Base-by-base conservation (phyloP, 2,329 filamentous ascomycete species). In the Alternaria ethzedia region DNA sequence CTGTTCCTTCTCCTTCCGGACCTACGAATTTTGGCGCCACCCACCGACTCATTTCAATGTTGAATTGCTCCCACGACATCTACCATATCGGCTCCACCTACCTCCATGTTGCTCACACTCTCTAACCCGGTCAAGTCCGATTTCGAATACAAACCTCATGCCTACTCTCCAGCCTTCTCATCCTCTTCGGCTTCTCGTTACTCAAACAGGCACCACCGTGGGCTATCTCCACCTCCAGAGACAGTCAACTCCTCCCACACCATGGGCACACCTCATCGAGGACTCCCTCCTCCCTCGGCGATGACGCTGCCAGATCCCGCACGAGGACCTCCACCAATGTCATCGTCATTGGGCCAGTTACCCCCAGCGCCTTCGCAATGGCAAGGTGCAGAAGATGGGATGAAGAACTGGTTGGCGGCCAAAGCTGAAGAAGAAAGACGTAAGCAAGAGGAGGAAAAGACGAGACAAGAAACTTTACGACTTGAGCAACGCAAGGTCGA, bases 371-470 rank as follows among this genome's bases (percentile, higher is more conserved):
- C 82, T 3, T 72, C 74, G 54, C 82, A 83, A 75, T 85, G 83
- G 83, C 82, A 84, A 71, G 81, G 81, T 58, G 79, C 84, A 45
- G 84, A 86, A 66, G 84, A 86, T 55, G 81, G 82, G 20, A 85
- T 84, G 81, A 82, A 83, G 63, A 83, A 83, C 58, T 86, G 84
- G 83, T 76, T 86, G 21, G 75, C 78, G 11, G 82, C 83, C 20
- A 86, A 85, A 74, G 80, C 83, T 15, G 85, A 86, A 73, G 85
- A 86, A 73, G 84, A 86, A 64, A 83, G 81, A 75, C 79, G 83
- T 61, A 84, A 82, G 75, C 83, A 86, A 76, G 85, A 86, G 73
- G 84, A 86, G 71, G 84, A 86, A 68, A 83, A 80, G 76, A 86
- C 84, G 52, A 81, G 82, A 64, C 85, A 86, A 71, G 84, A 86